These are phyloP conservation scores for Inga laurina DNA, from an alignment of 306 rosid species.

Conservation along the genomic window DNA sequence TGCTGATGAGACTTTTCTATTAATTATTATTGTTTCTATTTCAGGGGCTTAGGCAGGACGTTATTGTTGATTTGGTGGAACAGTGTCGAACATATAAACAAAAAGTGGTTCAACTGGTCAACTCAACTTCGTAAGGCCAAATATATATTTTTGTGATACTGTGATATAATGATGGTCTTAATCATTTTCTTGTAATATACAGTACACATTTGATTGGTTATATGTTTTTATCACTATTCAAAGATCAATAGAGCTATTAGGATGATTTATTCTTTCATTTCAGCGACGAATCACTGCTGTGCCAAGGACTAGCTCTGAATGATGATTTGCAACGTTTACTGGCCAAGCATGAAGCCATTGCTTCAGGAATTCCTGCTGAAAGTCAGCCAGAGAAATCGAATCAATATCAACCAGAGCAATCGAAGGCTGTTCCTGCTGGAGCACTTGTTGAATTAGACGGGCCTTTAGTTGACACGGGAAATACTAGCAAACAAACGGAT, in stretches of 20 bases:
- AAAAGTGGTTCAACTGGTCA: slow-evolving; percentile 97
- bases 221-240: slow-evolving; percentile 20
- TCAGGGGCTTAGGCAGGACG: slow-evolving; percentile 95
- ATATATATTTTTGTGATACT: slow-evolving; percentile 21
- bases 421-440: slow-evolving; percentile 53
- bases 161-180: background rate
- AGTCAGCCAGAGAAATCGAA: slow-evolving; percentile 43
- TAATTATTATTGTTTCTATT: slow-evolving; percentile 27
- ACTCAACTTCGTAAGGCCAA: slow-evolving; percentile 85
- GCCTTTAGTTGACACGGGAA: slow-evolving; percentile 87
- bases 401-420: slow-evolving; percentile 47
- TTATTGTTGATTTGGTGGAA: slow-evolving; percentile 89
- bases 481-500: slow-evolving; percentile 55
- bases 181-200: background rate
- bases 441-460: slow-evolving; percentile 58
- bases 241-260: background rate
- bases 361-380: slow-evolving; percentile 67
- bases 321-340: slow-evolving; percentile 95
- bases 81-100: slow-evolving; percentile 93
- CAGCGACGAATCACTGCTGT: slow-evolving; percentile 92
- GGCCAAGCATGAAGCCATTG: slow-evolving; percentile 88
- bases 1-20: background rate
- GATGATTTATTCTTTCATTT: slow-evolving; percentile 23
- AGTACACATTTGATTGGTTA: slow-evolving; percentile 25
- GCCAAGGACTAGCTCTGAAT: slow-evolving; percentile 92